Evolutionary conservation across 2,329 filamentous ascomycete genomes (phyloP).

Genomic region (Diaporthe amygdali): DNA sequence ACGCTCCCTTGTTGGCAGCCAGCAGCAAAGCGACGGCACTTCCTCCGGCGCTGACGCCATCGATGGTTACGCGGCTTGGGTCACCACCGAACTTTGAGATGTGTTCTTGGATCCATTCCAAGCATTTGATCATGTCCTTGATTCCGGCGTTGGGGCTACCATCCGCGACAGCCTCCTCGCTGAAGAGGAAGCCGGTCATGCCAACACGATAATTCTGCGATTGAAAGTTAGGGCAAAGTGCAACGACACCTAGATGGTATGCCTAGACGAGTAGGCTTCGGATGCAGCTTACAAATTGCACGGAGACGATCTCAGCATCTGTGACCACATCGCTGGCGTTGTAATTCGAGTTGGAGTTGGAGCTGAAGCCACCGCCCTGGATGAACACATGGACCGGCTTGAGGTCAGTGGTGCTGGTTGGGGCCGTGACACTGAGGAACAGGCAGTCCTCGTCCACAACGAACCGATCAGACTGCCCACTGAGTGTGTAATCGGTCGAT

Average conservation of each 20-base stretch:
- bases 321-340: conserved; percentile 17
- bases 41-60: conserved; percentile 64
- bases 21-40: conserved; percentile 11
- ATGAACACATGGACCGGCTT: conserved; percentile 65
- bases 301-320: neutral
- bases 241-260: no score
- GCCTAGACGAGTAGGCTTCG: neutral
- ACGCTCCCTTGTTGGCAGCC: neutral
- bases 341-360: conserved; percentile 7
- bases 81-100: conserved; percentile 50
- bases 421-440: conserved; percentile 15
- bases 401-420: neutral
- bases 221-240: neutral
- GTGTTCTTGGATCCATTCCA: conserved; percentile 71
- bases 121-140: conserved; percentile 62
- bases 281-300: neutral
- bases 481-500: neutral
- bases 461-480: neutral
- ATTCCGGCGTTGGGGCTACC: conserved; percentile 63
- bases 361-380: conserved; percentile 42
- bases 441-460: conserved; percentile 21
- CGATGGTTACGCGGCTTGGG: conserved; percentile 67
- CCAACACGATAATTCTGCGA: conserved; percentile 57
- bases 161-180: conserved; percentile 31
- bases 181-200: conserved; percentile 66